Evolutionary conservation across 345 rosid species (phyloP).

Genomic region (Kernera saxatilis): DNA sequence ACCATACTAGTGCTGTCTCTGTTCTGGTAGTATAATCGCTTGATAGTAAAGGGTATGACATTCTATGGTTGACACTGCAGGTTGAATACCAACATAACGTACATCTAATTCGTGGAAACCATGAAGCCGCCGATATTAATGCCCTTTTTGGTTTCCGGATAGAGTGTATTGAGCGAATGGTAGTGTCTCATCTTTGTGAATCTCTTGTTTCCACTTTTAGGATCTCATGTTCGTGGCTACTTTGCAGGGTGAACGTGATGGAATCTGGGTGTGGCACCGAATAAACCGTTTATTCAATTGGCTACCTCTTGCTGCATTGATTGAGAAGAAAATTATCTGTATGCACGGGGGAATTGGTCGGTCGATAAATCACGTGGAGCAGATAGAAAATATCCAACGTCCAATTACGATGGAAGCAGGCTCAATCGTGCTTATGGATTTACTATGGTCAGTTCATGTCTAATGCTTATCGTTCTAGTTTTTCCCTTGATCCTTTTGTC

Average conservation of each 20-base stretch:
- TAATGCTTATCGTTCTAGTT: conserved; percentile 4
- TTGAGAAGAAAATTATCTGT: conserved; percentile 94
- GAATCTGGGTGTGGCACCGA: conserved; percentile 98
- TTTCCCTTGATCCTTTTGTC: background rate
- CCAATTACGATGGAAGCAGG: conserved; percentile 98
- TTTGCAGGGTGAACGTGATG: conserved; percentile 94
- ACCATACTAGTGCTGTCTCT: background rate
- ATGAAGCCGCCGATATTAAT: conserved; percentile 99
- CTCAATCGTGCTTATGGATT: conserved; percentile 94
- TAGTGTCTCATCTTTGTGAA: conserved; percentile 30
- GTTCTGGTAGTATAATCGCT: background rate
- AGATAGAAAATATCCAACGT: conserved; percentile 91
- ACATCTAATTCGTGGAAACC: conserved; percentile 96
- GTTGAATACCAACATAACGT: conserved; percentile 87
- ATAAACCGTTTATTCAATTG: conserved; percentile 95
- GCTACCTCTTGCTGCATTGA: conserved; percentile 93
- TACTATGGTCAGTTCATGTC: conserved; percentile 64
- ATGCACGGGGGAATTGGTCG: conserved; percentile 99
- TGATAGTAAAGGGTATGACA: conserved; percentile 10
- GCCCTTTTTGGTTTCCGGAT: conserved; percentile 98
- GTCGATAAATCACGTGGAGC: conserved; percentile 93
- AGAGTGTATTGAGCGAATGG: conserved; percentile 99
- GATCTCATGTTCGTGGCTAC: conserved; percentile 23
- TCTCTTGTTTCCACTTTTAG: conserved; percentile 18
- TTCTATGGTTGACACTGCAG: conserved; percentile 39